phyloP scores from a whole-genome alignment of 148 eudicot genomes.

The Spergularia bocconei region DNA sequence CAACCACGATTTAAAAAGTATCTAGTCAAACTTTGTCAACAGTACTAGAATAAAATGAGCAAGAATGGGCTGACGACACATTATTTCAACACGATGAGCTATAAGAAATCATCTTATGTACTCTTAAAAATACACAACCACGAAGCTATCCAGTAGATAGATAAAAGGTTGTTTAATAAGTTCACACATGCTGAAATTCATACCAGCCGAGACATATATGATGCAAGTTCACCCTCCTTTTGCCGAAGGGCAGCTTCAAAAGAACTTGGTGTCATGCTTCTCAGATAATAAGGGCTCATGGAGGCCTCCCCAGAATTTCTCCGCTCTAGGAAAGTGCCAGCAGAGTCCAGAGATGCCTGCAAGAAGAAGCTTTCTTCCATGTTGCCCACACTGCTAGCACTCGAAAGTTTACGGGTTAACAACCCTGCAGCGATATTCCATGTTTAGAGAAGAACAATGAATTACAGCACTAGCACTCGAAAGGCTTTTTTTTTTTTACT shows the following conservation, averaged over 20 bases:
- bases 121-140: background rate
- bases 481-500: too few species aligned
- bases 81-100: constrained; percentile 1
- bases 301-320: constrained; percentile 64
- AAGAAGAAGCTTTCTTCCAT: constrained; percentile 90
- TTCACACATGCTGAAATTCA: constrained; percentile 8
- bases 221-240: constrained; percentile 95
- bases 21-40: background rate
- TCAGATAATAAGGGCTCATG: constrained; percentile 72
- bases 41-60: background rate
- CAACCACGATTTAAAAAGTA: background rate
- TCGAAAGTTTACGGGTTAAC: constrained; percentile 73
- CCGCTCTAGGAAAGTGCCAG: constrained; percentile 60
- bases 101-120: background rate
- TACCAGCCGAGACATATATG: constrained; percentile 91
- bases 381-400: constrained; percentile 78
- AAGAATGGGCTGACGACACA: background rate
- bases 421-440: constrained; percentile 47
- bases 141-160: background rate
- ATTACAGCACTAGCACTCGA: background rate
- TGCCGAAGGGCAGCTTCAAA: constrained; percentile 91
- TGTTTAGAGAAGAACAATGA: background rate
- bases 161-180: background rate
- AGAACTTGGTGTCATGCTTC: constrained; percentile 75
- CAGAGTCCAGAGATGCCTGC: constrained; percentile 82